Base-by-base conservation (phyloP, 177 flowering plant genomes). In the Viscum album region DNA sequence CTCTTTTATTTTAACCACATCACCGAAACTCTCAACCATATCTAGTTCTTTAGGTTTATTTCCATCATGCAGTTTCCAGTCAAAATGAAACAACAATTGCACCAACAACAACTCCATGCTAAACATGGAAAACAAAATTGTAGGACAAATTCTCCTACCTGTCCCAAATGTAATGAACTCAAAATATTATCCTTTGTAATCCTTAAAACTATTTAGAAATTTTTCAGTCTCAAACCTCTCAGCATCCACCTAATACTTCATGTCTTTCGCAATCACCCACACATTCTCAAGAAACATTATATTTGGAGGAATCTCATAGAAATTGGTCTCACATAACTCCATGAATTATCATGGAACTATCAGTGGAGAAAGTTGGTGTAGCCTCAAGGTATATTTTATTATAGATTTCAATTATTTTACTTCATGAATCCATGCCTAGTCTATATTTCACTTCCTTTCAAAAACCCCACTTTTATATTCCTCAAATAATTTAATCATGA, bases 91-190 rank as follows among this genome's bases (percentile, higher is more conserved):
- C n/a, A n/a, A n/a, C n/a, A n/a, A n/a, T n/a, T n/a, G n/a, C n/a
- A n/a, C n/a, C n/a, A n/a, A n/a, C n/a, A n/a, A n/a, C n/a, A n/a
- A n/a, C n/a, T n/a, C n/a, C n/a, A n/a, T n/a, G n/a, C n/a, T n/a
- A n/a, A n/a, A n/a, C n/a, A n/a, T n/a, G n/a, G n/a, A n/a, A n/a
- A n/a, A n/a, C n/a, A n/a, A n/a, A n/a, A n/a, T n/a, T n/a, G n/a
- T n/a, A n/a, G n/a, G n/a, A n/a, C n/a, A n/a, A n/a, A n/a, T n/a
- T 13, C 85, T 69, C 58, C 87, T 76, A 30, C 84, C 85, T 43
- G 81, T 86, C 2, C 86, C 85, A 70, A 85, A 85, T n/a, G 87
- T 83, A 30, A 84, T 63, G 35, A 81, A 77, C 77, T 66, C 71
- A 72, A 75, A 82, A 60, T 85, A 85, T 58, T 76, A 79, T 47